phyloP scores from a whole-genome alignment of 306 rosid genomes.

The Abrus pulchellus region DNA sequence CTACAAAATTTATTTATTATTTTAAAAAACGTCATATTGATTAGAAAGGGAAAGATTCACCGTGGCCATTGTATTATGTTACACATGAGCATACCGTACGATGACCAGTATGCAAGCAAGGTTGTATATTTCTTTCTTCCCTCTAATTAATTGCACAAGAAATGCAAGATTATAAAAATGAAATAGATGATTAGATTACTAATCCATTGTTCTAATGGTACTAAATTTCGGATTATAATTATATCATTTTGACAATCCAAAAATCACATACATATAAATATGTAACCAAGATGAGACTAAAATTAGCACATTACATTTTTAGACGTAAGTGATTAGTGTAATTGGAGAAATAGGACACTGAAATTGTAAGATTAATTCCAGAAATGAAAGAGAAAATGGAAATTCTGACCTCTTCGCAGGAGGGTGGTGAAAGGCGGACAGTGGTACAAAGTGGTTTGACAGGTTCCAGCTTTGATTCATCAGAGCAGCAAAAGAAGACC shows the following conservation, averaged over 20 bases:
- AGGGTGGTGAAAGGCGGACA: constrained; percentile 70
- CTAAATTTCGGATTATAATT: too few species aligned
- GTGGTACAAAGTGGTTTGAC: constrained; percentile 69
- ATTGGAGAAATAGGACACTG: neutral
- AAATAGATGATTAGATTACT: neutral
- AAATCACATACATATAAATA: too few species aligned
- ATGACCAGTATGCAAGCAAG: too few species aligned
- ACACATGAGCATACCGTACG: neutral
- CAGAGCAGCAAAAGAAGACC: constrained; percentile 89
- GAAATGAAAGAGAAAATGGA: neutral
- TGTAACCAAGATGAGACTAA: too few species aligned
- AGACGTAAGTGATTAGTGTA: neutral
- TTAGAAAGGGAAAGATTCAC: neutral
- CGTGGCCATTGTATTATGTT: neutral
- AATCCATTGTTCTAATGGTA: too few species aligned
- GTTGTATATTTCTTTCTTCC: too few species aligned
- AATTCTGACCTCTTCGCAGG: constrained; percentile 67
- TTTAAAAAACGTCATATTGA: neutral
- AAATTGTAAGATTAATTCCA: neutral
- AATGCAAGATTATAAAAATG: too few species aligned
- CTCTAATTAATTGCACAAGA: too few species aligned
- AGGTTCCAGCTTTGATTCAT: constrained; percentile 74
- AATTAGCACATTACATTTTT: too few species aligned
- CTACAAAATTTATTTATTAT: neutral
- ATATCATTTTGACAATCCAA: too few species aligned